Conservation (phyloP, 176 grass and related monocot species). For the Poa annua region DNA sequence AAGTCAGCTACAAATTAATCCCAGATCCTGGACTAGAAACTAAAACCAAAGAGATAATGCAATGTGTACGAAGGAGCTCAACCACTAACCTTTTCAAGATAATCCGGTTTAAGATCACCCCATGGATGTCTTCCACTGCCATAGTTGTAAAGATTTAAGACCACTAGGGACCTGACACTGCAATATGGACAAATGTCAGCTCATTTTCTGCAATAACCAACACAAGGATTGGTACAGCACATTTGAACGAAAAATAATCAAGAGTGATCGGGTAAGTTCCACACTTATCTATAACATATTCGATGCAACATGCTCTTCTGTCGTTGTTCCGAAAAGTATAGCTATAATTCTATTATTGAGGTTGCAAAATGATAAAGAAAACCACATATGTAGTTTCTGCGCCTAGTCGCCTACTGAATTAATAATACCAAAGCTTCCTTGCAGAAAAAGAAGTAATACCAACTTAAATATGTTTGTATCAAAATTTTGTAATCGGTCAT, state of each 20-base stretch:
- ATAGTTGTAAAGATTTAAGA: conserved; percentile 87
- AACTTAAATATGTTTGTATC: background rate
- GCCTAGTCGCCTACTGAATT: background rate
- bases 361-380: background rate
- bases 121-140: conserved; percentile 93
- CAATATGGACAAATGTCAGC: conserved; percentile 35
- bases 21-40: conserved; percentile 11
- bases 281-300: background rate
- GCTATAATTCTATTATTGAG: background rate
- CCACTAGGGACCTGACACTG: conserved; percentile 91
- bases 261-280: conserved; percentile 16
- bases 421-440: background rate
- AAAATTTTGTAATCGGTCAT: background rate
- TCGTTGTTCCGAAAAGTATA: background rate
- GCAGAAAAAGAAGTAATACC: background rate
- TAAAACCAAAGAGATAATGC: conserved; percentile 28
- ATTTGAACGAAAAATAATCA: conserved; percentile 12
- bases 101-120: conserved; percentile 88
- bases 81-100: conserved; percentile 82
- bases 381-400: conserved; percentile 15
- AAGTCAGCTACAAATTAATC: background rate
- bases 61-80: conserved; percentile 4
- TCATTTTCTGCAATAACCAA: background rate
- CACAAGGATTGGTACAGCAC: no score
- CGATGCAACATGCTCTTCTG: background rate